Conservation (phyloP, 768 basidiomycete genomes). For the Kwoniella sp. region DNA sequence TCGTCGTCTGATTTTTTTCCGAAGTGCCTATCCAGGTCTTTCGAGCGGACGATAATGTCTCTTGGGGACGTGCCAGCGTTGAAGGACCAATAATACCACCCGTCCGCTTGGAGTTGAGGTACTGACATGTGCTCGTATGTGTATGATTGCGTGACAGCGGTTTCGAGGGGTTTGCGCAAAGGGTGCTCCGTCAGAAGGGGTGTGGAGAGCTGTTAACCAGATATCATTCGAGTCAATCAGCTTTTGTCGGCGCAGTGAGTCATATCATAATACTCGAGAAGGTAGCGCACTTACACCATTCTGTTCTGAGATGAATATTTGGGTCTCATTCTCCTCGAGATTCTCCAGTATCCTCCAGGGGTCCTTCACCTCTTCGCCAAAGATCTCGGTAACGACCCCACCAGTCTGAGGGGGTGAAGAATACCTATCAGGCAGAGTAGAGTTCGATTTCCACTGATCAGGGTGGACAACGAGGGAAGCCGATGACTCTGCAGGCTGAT, state of each 20-base stretch:
- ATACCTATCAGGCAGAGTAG: neutral
- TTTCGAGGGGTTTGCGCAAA: conserved; percentile 12
- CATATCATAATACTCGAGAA: too few relatives aligned
- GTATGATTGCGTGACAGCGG: conserved; percentile 9
- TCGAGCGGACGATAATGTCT: conserved; percentile 25
- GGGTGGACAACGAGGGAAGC: neutral
- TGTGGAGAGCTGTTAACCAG: conserved; percentile 9
- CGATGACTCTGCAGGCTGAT: too few relatives aligned
- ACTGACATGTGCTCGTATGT: conserved; percentile 14
- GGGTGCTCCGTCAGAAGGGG: conserved; percentile 13
- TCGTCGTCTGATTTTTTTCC: conserved; percentile 5
- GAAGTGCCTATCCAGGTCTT: conserved; percentile 14
- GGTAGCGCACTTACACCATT: conserved; percentile 16
- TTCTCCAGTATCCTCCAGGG: conserved; percentile 25
- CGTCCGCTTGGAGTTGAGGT: conserved; percentile 15
- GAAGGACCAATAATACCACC: conserved; percentile 24
- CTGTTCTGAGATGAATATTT: conserved; percentile 14
- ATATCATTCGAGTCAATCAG: neutral
- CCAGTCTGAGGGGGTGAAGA: conserved; percentile 12
- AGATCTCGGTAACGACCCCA: conserved; percentile 17
- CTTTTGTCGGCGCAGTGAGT: neutral
- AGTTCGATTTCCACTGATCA: neutral
- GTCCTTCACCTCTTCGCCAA: conserved; percentile 18
- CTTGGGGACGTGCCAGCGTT: conserved; percentile 18
- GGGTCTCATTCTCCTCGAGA: conserved; percentile 5